These are phyloP conservation scores for Sicyos baderoa DNA, from an alignment of 306 rosid species.

Conservation along the genomic window DNA sequence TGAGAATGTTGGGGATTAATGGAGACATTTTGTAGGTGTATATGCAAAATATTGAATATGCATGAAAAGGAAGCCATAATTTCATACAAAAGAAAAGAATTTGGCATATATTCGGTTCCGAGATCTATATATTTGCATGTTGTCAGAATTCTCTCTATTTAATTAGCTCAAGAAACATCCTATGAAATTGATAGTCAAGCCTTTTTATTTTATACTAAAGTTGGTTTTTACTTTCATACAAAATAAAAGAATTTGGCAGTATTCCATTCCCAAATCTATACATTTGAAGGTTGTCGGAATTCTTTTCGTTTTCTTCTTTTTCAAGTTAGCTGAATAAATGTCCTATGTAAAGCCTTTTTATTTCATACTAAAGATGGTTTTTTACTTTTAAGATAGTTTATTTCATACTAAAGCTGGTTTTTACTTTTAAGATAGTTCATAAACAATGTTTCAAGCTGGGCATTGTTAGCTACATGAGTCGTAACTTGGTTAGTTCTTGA, in stretches of 20 bases:
- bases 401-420: too few species aligned
- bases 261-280: too few species aligned
- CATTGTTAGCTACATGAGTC: neutral
- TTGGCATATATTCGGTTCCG: neutral
- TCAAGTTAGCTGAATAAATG: neutral
- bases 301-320: too few species aligned
- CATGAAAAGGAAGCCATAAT: neutral
- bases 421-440: neutral
- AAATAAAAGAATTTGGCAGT: too few species aligned
- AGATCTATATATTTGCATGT: neutral
- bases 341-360: neutral
- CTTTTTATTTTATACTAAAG: neutral
- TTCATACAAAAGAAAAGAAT: neutral
- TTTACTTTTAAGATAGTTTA: too few species aligned
- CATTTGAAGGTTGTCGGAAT: too few species aligned
- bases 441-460: constrained; percentile 2
- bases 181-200: neutral
- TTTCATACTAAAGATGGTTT: neutral
- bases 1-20: neutral
- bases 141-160: neutral
- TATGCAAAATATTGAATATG: neutral
- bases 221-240: too few species aligned
- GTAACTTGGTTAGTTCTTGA: neutral
- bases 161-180: neutral
- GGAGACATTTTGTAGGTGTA: neutral